phyloP scores from a whole-genome alignment of 176 grass and related monocot genomes.

The Pharus latifolius region DNA sequence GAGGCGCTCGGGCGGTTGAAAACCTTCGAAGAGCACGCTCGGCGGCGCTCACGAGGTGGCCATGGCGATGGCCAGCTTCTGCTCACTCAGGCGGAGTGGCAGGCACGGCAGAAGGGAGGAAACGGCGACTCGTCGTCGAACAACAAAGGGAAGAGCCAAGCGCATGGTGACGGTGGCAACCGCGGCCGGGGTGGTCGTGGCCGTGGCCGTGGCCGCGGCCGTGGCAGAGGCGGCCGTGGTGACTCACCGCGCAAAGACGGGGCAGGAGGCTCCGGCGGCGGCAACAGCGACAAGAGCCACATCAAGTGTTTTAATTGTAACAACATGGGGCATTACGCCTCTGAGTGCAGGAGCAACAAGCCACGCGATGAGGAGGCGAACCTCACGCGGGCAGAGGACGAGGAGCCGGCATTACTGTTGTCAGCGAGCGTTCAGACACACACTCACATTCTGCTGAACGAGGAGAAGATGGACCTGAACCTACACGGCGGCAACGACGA shows the following conservation, averaged over 20 bases:
- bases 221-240: not conserved
- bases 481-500: not conserved
- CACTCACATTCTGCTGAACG: not conserved
- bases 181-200: not conserved
- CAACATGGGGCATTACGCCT: not conserved
- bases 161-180: not conserved
- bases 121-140: not conserved
- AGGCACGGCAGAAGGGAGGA: not conserved
- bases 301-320: not conserved
- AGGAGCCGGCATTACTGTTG: not conserved
- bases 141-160: not conserved
- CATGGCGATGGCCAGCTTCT: not conserved
- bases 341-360: not conserved
- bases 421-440: not conserved
- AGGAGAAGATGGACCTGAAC: not conserved
- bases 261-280: not conserved
- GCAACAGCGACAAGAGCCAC: not conserved
- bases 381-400: not conserved
- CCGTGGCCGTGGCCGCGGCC: not conserved
- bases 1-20: not conserved
- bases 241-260: not conserved
- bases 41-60: not conserved
- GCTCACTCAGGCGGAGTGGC: not conserved
- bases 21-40: not conserved
- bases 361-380: not conserved